phyloP scores from a whole-genome alignment of 78 protist species.

The Dictyostelium purpureum region DNA sequence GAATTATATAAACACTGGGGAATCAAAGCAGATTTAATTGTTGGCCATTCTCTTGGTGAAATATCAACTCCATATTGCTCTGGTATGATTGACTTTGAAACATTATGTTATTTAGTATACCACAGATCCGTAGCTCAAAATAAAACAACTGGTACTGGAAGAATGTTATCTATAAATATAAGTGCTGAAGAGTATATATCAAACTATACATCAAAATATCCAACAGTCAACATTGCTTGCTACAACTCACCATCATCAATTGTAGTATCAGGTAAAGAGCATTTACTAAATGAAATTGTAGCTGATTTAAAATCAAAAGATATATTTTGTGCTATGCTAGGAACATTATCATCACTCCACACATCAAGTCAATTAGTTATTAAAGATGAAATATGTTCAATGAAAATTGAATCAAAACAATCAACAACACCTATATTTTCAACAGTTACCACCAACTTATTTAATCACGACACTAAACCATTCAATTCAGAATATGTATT shows the following conservation, averaged over 20 bases:
- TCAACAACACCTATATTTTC: conserved; percentile 8
- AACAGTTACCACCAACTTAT: conserved; percentile 7
- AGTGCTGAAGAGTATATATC: neutral
- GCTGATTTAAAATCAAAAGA: neutral
- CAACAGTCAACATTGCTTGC: neutral
- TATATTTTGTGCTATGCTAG: neutral
- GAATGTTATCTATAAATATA: conserved; percentile 27
- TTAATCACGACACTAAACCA: neutral
- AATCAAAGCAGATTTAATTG: neutral
- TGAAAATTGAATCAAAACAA: too few relatives aligned
- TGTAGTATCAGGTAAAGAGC: neutral
- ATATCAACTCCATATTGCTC: neutral
- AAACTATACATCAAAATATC: neutral
- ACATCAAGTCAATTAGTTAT: conserved; percentile 10
- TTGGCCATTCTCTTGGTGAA: conserved; percentile 42
- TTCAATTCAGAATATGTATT: neutral
- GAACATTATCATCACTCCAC: conserved; percentile 47
- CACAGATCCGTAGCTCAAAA: neutral
- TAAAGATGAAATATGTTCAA: conserved; percentile 5
- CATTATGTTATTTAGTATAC: neutral
- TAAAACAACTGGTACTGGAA: neutral
- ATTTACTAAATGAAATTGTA: neutral
- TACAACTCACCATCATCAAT: neutral
- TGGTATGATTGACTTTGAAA: neutral
- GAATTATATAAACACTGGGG: conserved; percentile 4